Percentiles rank a stretch among this genome's conserved stretches.
Evolutionary conservation across 768 basidiomycete genomes (phyloP).

Genomic region (Filobasidium floriforme): DNA sequence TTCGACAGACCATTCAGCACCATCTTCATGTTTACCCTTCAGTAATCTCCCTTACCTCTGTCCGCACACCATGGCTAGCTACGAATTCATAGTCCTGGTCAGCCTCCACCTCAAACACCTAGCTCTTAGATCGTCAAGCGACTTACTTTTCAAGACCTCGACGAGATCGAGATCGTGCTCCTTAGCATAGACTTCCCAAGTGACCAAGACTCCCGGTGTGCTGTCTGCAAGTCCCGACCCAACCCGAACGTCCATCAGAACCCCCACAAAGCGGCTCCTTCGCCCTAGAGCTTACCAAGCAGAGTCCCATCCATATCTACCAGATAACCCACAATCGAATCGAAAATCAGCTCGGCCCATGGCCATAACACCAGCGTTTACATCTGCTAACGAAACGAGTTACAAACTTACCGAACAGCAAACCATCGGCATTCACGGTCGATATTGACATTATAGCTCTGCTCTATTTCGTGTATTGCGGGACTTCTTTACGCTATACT

Average conservation of each 20-base stretch:
- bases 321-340: background rate
- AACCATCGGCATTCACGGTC: slow-evolving; percentile 11
- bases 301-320: slow-evolving; percentile 43
- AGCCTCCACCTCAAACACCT: slow-evolving; percentile 46
- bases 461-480: too few relatives aligned
- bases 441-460: background rate
- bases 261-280: too few relatives aligned
- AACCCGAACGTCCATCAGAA: background rate
- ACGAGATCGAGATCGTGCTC: slow-evolving; percentile 51
- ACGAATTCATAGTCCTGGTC: slow-evolving; percentile 33
- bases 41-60: slow-evolving; percentile 46
- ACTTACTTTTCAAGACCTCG: slow-evolving; percentile 43
- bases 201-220: slow-evolving; percentile 69
- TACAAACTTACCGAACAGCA: slow-evolving; percentile 19
- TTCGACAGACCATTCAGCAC: background rate
- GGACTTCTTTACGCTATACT: too few relatives aligned
- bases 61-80: slow-evolving; percentile 66
- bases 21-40: background rate
- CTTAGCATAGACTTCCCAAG: slow-evolving; percentile 64
- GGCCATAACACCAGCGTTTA: background rate
- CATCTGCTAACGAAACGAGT: too few relatives aligned
- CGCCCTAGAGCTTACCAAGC: slow-evolving; percentile 33
- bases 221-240: slow-evolving; percentile 55
- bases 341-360: background rate
- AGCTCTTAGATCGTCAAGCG: background rate